Evolutionary conservation across 768 basidiomycete species (phyloP), one percentile per base, ranked within the genome.

Genomic region (Vararia minispora): DNA sequence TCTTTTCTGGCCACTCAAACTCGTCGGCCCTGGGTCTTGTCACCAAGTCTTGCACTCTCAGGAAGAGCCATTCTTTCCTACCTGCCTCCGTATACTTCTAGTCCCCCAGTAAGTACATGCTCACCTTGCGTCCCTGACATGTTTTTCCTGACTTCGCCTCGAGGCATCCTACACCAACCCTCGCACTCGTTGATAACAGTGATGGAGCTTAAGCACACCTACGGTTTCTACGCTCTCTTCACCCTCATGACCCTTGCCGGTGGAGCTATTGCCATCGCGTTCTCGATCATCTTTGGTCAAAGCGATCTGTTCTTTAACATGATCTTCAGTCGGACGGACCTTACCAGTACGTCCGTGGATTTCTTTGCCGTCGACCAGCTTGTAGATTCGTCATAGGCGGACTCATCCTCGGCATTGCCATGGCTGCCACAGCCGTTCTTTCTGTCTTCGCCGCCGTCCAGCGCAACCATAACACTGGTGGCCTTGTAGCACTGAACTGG

Each of bases 401-500:
- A 9, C 66, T 75, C 37, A 56, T 74, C 6, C 57, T 90, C 41
- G 89, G 87, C 12, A 68, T 81, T 29, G 54, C 69, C 23, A 62
- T 90, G 36, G 58, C 82, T 6, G 43, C 72, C 33, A 86, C 86
- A 18, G 83, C 80, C 44, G 60, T 71, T 32, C 53, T 87, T 41
- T 85, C 90, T 25, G 55, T 92, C 28, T 65, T 65, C 14, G 85
- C 83, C 28, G 66, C 89, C 49, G 58, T 80, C 23, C 78, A 83
- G 49, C 70, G 71, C 22, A 79, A 77, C 46, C 75, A 80, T 53
- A 68, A 78, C 47, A 84, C 71, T 30, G 56, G 65, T 25, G 77
- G 82, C 30, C 74, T 94, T 27, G 72, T 81, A 45, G 55, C 82
- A 27, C 73, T 89, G 49, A 90, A 89, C 59, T 87, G 79, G 64